Base-by-base conservation (phyloP, 2,329 filamentous ascomycete genomes). In the Talaromyces albobiverticillius region DNA sequence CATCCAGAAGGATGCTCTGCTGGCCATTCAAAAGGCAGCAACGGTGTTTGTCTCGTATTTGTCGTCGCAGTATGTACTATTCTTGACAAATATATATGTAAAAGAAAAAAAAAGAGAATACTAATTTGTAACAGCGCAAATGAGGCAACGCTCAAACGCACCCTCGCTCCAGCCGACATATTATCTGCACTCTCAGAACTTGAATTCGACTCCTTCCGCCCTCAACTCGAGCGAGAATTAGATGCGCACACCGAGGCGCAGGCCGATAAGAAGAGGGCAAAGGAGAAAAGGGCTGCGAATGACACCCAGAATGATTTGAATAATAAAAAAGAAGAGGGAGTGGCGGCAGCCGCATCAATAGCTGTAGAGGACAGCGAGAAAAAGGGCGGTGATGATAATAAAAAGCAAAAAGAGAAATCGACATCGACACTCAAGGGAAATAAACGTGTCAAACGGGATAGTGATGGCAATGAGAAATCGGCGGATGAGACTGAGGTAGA, bases 11-110 rank as follows among this genome's bases (percentile, higher is more conserved):
- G 84, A 87, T 70, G 84, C 84, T 10, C 71, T 86, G 3, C 71
- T 84, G 14, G 84, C 84, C 7, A 79, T 87, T 57, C 81, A 82
- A 48, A 86, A 86, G 64, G 82, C 82, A 57, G 83, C 84, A 25
- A 86, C 84, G 3, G 84, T 87, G 3, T 87, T 87, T 67, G 80
- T 87, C 16, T 86, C 81, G 57, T 85, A 86, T 65, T 71, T 86
- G 46, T 80, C 82, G 55, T 78, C 79, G 54, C 76, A 79, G 82
- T 85, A 75, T 56, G 79, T 22, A 16, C 16, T 34, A 2, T 34
- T 20, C 7, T 22, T 10, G 3, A 26, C 14, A 16, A 4, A 14
- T 25, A 45, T 14, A 34, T 4, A 34, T 14, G 13, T 34, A 43
- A 2, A 16, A 8, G 22, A 20, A 42, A 20, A 18, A 18, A 43